Evolutionary conservation across 106 monocot species (phyloP).

Genomic region (Xerophyta viscosa): DNA sequence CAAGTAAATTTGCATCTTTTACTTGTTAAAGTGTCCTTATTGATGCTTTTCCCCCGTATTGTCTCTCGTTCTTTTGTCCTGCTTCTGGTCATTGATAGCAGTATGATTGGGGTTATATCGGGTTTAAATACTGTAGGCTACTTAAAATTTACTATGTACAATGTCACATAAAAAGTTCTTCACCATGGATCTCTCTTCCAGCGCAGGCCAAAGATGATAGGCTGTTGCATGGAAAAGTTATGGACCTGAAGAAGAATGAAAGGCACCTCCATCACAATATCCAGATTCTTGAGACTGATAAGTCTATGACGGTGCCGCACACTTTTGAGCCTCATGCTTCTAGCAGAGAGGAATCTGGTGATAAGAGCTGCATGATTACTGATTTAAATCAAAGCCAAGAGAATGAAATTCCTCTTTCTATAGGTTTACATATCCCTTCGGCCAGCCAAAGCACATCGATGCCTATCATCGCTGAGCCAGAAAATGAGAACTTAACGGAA

Average conservation of each 20-base stretch:
- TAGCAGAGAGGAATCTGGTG: constrained; percentile 8
- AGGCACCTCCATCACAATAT: constrained; percentile 21
- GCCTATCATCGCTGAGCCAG: constrained; percentile 16
- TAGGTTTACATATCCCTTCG: constrained; percentile 1
- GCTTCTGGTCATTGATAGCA: no score
- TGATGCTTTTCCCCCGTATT: no score
- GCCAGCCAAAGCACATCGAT: constrained; percentile 26
- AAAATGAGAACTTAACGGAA: constrained; percentile 17
- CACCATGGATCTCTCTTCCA: constrained; percentile 15
- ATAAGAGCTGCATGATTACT: constrained; percentile 7
- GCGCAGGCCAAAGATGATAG: constrained; percentile 56
- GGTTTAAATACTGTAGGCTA: no score
- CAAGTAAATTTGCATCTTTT: background rate
- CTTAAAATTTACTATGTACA: no score
- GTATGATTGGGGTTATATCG: no score
- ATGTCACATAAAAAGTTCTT: no score
- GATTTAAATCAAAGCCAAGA: constrained; percentile 9
- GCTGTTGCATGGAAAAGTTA: constrained; percentile 25
- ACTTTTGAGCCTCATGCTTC: constrained; percentile 24
- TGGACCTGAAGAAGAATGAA: constrained; percentile 38
- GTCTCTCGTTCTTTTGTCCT: no score
- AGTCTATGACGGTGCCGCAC: constrained; percentile 10
- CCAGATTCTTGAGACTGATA: constrained; percentile 15
- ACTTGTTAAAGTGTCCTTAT: no score
- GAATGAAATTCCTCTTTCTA: constrained; percentile 7